Evolutionary conservation across 1,139 yeast genomes (phyloP), one percentile per base, ranked within the genome.

Genomic region (Taphrina confusa): DNA sequence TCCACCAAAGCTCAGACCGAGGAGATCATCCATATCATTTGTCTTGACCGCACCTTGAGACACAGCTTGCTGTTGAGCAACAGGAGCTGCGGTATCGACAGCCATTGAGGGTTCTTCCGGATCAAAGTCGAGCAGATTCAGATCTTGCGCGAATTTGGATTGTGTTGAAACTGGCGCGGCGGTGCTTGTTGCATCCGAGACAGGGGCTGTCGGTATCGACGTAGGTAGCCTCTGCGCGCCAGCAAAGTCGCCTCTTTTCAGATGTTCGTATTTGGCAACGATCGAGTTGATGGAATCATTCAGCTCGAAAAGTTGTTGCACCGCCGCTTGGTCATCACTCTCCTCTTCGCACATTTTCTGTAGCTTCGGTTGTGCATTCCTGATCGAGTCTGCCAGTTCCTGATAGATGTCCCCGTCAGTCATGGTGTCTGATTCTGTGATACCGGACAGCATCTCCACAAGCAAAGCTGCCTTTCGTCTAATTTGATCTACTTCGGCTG

Each of bases 401-500:
- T 80, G 76, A 30, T 87, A 74, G 1, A 96, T 92, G 61, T 76
- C 79, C 47, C 72, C 75, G 16, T 66, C 44, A 27, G 70, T 69
- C 20, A 80, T 73, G 30, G 81, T 77, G 65, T 83, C 84, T 4
- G 80, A 77, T 22, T 79, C 78, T 30, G 75, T 74, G 61, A 83
- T 77, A 31, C 85, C 78, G 60, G 78, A 76, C 63, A 94, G 78
- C 97, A 92, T 91, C 68, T 92, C 97, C 60, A 86, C 86, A 66
- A 92, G 82, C 61, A 94, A 78, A 66, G 88, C 95, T n/a, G 90
- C 88, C 74, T 92, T 92, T 63, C 96, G 82, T 68, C 83, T 84
- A 69, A 92, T 79, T 71, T 88, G 85, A 61, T 87, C 90, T 61
- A 94, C 78, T 69, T 94, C 98, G 66, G 87, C 90, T 44, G 84